A percentile compares a stretch with the other conserved stretches of the same genome.
Conservation (phyloP, 495 filamentous ascomycete genomes). For the Aspergillus carlsbadensis region DNA sequence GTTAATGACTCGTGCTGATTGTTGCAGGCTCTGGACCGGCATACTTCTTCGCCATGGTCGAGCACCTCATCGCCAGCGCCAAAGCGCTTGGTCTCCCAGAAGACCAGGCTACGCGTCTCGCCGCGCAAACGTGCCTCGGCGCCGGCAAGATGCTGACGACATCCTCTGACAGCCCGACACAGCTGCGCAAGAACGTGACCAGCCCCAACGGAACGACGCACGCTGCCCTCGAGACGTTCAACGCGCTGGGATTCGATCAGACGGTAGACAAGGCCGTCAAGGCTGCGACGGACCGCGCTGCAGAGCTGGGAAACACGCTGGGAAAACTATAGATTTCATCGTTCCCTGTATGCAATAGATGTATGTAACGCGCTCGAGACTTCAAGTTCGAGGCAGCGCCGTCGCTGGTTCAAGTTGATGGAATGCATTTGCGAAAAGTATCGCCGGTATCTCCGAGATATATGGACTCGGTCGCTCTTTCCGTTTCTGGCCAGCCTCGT, state of each 20-base stretch:
- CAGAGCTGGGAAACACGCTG: conserved; percentile 31
- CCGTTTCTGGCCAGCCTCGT: too few species aligned
- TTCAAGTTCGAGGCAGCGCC: too few species aligned
- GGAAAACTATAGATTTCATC: conserved; percentile 14
- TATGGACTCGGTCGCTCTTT: too few species aligned
- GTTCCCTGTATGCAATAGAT: background rate
- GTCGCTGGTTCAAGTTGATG: too few species aligned
- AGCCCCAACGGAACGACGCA: conserved; percentile 44
- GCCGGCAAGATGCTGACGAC: conserved; percentile 43
- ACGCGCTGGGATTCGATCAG: conserved; percentile 32
- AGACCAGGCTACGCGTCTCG: conserved; percentile 42
- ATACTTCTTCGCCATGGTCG: conserved; percentile 48
- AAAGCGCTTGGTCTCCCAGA: conserved; percentile 35
- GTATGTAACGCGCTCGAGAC: background rate
- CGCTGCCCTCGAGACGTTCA: conserved; percentile 39
- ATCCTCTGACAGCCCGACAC: conserved; percentile 32
- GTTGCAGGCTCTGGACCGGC: conserved; percentile 39
- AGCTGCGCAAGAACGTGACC: conserved; percentile 45
- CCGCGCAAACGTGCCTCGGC: conserved; percentile 42
- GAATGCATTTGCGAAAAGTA: too few species aligned
- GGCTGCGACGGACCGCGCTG: conserved; percentile 36
- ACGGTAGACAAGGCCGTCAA: conserved; percentile 41
- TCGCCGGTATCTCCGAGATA: too few species aligned
- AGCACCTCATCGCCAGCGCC: conserved; percentile 39
- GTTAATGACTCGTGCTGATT: background rate